Evolutionary conservation across 768 basidiomycete species (phyloP).

Genomic region (Omphalotus guepiniiformis): DNA sequence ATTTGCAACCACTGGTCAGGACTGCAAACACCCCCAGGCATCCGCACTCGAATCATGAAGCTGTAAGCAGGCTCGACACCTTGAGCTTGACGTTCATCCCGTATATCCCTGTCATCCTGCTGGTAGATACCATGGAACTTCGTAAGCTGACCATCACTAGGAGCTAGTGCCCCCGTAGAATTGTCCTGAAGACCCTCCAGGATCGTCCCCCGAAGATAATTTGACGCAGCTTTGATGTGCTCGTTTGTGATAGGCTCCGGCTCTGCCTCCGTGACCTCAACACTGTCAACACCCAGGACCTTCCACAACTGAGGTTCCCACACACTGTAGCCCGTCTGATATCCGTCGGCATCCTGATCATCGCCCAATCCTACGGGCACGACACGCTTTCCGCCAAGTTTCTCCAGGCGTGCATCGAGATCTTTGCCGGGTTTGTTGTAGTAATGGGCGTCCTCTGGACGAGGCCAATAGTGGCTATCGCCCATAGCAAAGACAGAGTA

Average conservation of each 20-base stretch:
- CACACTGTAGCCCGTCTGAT: constrained; percentile 92
- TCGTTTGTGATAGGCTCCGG: constrained; percentile 98
- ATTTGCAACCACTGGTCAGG: constrained; percentile 93
- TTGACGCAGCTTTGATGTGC: constrained; percentile 96
- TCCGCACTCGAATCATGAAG: constrained; percentile 98
- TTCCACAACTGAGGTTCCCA: constrained; percentile 97
- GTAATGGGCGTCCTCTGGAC: constrained; percentile 93
- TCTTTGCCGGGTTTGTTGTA: constrained; percentile 98
- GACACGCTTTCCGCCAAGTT: constrained; percentile 76
- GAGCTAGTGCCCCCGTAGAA: constrained; percentile 85
- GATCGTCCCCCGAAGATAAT: constrained; percentile 93
- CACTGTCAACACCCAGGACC: constrained; percentile 82
- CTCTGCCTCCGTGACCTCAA: constrained; percentile 89
- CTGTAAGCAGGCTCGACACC: constrained; percentile 93
- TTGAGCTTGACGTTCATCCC: constrained; percentile 89
- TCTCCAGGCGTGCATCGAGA: constrained; percentile 72
- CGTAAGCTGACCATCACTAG: constrained; percentile 90
- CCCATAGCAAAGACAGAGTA: constrained; percentile 93
- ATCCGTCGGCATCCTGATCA: constrained; percentile 96
- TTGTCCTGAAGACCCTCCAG: constrained; percentile 83
- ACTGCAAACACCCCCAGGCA: constrained; percentile 93
- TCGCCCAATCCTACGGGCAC: constrained; percentile 82
- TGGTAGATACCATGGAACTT: constrained; percentile 98
- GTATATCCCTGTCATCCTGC: constrained; percentile 97
- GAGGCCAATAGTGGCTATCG: constrained; percentile 99